Base-by-base conservation (phyloP, 1,284 basidiomycete species). In the Trametes hirsuta region DNA sequence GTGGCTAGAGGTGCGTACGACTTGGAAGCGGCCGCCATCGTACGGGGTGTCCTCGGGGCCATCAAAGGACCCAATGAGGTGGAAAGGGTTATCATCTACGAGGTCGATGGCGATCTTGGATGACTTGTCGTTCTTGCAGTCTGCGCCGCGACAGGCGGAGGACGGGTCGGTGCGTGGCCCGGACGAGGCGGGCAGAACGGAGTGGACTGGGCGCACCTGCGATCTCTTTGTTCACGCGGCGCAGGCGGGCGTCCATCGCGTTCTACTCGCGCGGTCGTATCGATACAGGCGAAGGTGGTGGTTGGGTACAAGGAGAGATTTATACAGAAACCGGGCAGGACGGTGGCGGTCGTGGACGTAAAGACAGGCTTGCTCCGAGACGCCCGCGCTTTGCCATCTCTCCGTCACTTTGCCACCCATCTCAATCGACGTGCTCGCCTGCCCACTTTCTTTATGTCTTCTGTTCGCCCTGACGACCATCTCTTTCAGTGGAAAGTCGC, bases 1-100 rank as follows among this genome's bases (percentile, higher is more conserved):
- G 25, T 37, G 35, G 39, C 42, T 61, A 42, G 48, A 48, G 9
- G 54, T 21, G 83, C 93, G 75, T 68, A 96, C 94, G 53, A 98
- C 93, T 77, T 97, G 89, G 72, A 95, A 99, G 45, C 84, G 84
- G 18, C 97, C 97, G 37, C 95, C 95, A 69, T 95, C 88, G 68
- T 98, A 99, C 0, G 97, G 94, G 3, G 96, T 98, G 52, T 87
- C 95, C 66, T 94, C 88, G 14, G 95, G 95, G 14, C 95, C 95
- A n/a, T 88, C 86, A 75, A 97, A 97, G 0, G 90, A 86, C 1
- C 95, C 95, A 69, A 90, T 88, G 39, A 97, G 83, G 72, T 97
- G 94, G 72, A 92, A 95, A 0, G 93, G 90, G 25, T 88, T 91
- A 66, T 91, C 87, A 72, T 95, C 93, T 69, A 98, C 81, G 74